Evolutionary conservation across 1,284 basidiomycete species (phyloP), one percentile per base, ranked within the genome.

Genomic region (Rhodotorula sp.): DNA sequence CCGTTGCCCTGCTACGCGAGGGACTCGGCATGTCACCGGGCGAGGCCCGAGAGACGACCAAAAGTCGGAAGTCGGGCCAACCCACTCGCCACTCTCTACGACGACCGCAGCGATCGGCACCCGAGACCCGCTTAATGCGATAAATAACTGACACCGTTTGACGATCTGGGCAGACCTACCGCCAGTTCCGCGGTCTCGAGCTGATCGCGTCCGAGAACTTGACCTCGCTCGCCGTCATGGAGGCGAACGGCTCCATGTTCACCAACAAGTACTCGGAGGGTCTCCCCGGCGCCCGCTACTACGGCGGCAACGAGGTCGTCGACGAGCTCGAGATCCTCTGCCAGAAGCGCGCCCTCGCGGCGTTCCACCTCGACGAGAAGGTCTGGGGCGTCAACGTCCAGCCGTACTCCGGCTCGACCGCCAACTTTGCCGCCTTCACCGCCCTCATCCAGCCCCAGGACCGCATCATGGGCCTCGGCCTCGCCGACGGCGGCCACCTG

Each of bases 351-450:
- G 97, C 97, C 49, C 87, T 99, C 77, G 85, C 91, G 84, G 95
- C 97, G 15, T 99, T 98, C 88, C 89, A 93, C 86, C 90, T 98
- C 76, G 94, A 98, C 55, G 50, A 38, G 47, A 59, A 87, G 72
- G 79, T 84, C 70, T 99, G 97, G 97, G 95, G 97, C 79, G 95
- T 99, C 83, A 99, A 99, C 81, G 97, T 99, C 74, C 97, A 99
- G 84, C 97, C 97, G 26, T 99, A 99, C 71, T 73, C 75, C 31
- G 79, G 79, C 57, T 79, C 79, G 86, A 95, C 91, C 64, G 91
- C 90, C 79, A 94, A 94, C 88, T 99, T 99, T 81, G 97, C 95
- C 73, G 92, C 95, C 62, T 88, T 99, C 81, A 99, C 97, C 54
- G 95, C 95, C 55, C 86, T 99, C 76, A 89, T 99, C 80, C 90